Evolutionary conservation across 371 early-diverging fungal species (phyloP).

Genomic region (Phascolomyces articulosus): DNA sequence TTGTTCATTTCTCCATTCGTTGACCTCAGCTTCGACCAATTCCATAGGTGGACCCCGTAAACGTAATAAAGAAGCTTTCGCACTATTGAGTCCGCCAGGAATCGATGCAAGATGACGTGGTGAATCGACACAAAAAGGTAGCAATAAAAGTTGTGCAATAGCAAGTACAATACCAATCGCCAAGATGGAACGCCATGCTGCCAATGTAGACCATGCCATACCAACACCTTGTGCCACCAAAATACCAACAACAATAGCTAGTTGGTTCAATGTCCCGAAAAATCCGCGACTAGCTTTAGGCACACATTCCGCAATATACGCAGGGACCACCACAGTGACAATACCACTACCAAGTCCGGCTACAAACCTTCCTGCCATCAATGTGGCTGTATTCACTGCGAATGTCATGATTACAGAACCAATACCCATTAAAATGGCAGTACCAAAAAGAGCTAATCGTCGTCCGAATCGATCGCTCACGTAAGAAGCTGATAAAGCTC

Average conservation of each 20-base stretch:
- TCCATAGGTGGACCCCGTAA: conserved; percentile 55
- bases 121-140: conserved; percentile 81
- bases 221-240: conserved; percentile 70
- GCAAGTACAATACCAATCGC: conserved; percentile 61
- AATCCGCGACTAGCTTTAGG: conserved; percentile 76
- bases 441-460: conserved; percentile 67
- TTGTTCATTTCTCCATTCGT: conserved; percentile 61
- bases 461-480: conserved; percentile 80
- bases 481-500: conserved; percentile 76
- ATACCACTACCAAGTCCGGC: conserved; percentile 87
- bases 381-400: conserved; percentile 44
- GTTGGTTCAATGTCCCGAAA: conserved; percentile 82
- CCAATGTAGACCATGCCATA: conserved; percentile 57
- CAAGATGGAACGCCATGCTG: conserved; percentile 71
- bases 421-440: conserved; percentile 59
- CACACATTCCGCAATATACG: conserved; percentile 87
- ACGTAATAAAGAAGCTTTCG: conserved; percentile 56
- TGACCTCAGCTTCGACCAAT: conserved; percentile 67
- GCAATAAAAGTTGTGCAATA: conserved; percentile 60
- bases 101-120: conserved; percentile 69
- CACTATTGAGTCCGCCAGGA: conserved; percentile 54
- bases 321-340: conserved; percentile 83
- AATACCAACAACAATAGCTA: conserved; percentile 85
- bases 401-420: conserved; percentile 73
- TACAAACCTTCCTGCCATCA: conserved; percentile 81